Percentiles rank a stretch among this genome's conserved stretches.
phyloP scores from a whole-genome alignment of 2,329 filamentous ascomycete genomes.

The Monosporascus sp. region DNA sequence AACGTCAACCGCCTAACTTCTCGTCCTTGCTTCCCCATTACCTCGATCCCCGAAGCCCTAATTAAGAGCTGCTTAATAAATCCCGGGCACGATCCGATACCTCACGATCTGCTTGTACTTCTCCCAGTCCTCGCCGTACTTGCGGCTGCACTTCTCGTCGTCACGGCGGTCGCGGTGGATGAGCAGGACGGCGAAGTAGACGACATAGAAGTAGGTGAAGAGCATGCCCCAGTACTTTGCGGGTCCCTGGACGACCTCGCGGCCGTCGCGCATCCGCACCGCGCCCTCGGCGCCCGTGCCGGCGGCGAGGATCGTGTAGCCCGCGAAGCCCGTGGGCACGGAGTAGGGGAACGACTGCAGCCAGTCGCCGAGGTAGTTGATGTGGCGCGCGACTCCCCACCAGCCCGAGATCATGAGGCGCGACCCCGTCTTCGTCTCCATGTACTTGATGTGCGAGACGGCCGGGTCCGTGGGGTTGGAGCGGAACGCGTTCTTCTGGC shows the following conservation, averaged over 20 bases:
- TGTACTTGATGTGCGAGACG: slow-evolving; percentile 76
- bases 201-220: slow-evolving; percentile 89
- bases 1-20: too few species aligned
- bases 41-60: neutral
- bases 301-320: slow-evolving; percentile 65
- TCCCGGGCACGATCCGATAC: slow-evolving; percentile 76
- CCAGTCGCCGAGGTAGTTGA: slow-evolving; percentile 97
- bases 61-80: slow-evolving; percentile 55
- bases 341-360: slow-evolving; percentile 88
- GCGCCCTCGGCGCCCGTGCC: slow-evolving; percentile 47
- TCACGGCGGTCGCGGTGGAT: slow-evolving; percentile 83
- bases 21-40: neutral
- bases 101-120: slow-evolving; percentile 78
- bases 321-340: slow-evolving; percentile 78
- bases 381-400: slow-evolving; percentile 89
- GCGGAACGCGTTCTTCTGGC: slow-evolving; percentile 91
- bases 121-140: slow-evolving; percentile 92
- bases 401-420: slow-evolving; percentile 80
- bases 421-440: slow-evolving; percentile 77
- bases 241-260: slow-evolving; percentile 64
- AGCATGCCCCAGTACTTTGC: slow-evolving; percentile 79
- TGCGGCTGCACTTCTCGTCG: slow-evolving; percentile 83
- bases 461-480: slow-evolving; percentile 76
- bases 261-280: slow-evolving; percentile 53
- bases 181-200: slow-evolving; percentile 85